phyloP scores from a whole-genome alignment of 2,329 filamentous ascomycete genomes.

The Claviceps arundinis region DNA sequence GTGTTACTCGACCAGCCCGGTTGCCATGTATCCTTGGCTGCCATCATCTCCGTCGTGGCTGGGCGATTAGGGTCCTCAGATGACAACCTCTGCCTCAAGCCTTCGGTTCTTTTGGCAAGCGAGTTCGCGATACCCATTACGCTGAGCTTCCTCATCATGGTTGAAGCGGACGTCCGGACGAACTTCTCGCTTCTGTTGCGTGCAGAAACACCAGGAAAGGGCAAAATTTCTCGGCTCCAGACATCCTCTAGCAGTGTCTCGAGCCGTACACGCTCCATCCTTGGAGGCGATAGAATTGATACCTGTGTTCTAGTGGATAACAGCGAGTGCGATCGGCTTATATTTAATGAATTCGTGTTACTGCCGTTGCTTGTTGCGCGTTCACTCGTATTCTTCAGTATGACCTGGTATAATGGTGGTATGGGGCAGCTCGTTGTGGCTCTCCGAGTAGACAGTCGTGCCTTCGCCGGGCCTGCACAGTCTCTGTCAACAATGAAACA shows the following conservation, averaged over 20 bases:
- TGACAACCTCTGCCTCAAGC: slow-evolving; percentile 21
- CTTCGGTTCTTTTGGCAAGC: slow-evolving; percentile 59
- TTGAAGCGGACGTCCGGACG: slow-evolving; percentile 66
- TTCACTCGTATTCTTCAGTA: slow-evolving; percentile 73
- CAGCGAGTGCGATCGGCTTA: slow-evolving; percentile 70
- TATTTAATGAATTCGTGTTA: slow-evolving; percentile 31
- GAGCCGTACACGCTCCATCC: slow-evolving; percentile 63
- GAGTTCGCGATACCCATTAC: slow-evolving; percentile 66
- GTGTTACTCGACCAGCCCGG: not conserved
- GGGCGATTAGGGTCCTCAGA: slow-evolving; percentile 3
- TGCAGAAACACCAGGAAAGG: slow-evolving; percentile 68
- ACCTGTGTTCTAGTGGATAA: slow-evolving; percentile 53
- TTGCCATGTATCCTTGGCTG: not conserved
- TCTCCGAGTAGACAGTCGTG: slow-evolving; percentile 65
- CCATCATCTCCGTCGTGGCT: not conserved
- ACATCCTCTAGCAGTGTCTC: slow-evolving; percentile 64
- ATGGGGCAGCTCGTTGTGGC: slow-evolving; percentile 61
- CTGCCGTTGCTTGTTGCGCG: slow-evolving; percentile 40
- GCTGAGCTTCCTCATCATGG: slow-evolving; percentile 79
- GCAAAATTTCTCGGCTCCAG: slow-evolving; percentile 70
- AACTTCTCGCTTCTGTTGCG: slow-evolving; percentile 54
- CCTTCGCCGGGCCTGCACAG: slow-evolving; percentile 43
- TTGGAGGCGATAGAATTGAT: slow-evolving; percentile 58
- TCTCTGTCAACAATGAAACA: not conserved
- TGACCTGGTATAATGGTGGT: slow-evolving; percentile 57